Base-by-base conservation (phyloP, 108 stramenopile species). In the Fragilariopsis cylindrus region DNA sequence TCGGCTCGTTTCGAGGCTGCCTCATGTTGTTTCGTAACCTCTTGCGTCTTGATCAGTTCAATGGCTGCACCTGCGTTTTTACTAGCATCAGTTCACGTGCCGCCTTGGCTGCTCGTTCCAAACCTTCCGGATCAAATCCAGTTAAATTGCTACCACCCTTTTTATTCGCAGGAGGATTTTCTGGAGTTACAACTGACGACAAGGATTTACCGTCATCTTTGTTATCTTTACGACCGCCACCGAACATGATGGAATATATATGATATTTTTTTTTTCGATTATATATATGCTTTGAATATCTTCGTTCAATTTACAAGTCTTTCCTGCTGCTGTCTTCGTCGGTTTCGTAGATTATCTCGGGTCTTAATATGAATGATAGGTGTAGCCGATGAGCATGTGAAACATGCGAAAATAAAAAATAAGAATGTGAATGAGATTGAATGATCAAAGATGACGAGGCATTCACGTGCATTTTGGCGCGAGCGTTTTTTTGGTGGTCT, bases 61-160 rank as follows among this genome's bases (percentile, higher is more conserved):
- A 99, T 90, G 18, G 97, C 97, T 15, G 83, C 46, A 13, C 76
- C 8, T 5, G 95, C 90, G 75, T 96, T 95, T 30, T 85, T 76
- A 55, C 85, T 85, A 42, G 73, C 76, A 78, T 96, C 95, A 40
- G 76, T 64, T 97, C 97, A 13, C 92, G 80, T 5, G 93, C 94
- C 39, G 97, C 97, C 74, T 95, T 96, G 66, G 97, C 97, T 57
- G 95, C 97, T 41, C 97, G 92, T 83, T 97, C 97, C 68, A 97
- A 86, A 40, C 93, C 97, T 76, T 94, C 91, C 41, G 95, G 95
- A 80, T 97, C 97, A 73, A 97, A 97, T 43, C 95, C 95, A 11
- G 92, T 92, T 30, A 94, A 83, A 55, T 39, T 52, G 21, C 76
- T 69, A 39, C 88, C 79, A 43, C 85, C 73, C 7, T 75, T 71